These are phyloP conservation scores for Lineolata rhizophorae DNA, from an alignment of 495 filamentous ascomycete species.

Conservation along the genomic window DNA sequence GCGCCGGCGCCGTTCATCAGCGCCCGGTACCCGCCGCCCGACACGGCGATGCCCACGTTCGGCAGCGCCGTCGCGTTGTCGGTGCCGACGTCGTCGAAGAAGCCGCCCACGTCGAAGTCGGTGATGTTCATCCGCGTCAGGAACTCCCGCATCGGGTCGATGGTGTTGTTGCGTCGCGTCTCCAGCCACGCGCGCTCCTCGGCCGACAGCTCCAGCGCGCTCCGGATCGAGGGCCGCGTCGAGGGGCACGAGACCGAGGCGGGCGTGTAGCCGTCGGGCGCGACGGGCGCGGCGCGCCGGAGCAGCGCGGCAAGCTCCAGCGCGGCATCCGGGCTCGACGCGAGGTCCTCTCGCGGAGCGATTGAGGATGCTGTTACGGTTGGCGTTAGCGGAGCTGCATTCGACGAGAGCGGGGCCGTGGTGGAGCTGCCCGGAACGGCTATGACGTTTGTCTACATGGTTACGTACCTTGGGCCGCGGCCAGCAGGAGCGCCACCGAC, in stretches of 20 bases:
- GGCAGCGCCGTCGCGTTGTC: conserved; percentile 36
- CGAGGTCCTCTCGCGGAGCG: no score
- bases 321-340: no score
- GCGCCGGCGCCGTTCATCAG: conserved; percentile 78
- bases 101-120: conserved; percentile 51
- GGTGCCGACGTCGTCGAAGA: conserved; percentile 36
- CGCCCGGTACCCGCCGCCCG: conserved; percentile 64
- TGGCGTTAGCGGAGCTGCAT: no score
- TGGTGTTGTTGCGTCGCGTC: conserved; percentile 30
- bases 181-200: conserved; percentile 51
- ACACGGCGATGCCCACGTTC: conserved; percentile 40
- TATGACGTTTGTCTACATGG: no score
- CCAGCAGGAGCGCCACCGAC: no score
- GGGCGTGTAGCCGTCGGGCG: conserved; percentile 19
- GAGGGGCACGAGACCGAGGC: conserved; percentile 16
- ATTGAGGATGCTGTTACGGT: no score
- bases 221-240: conserved; percentile 27
- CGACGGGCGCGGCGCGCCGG: no score
- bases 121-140: conserved; percentile 49
- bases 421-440: no score
- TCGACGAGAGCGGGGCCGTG: no score
- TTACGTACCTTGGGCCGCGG: no score
- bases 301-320: no score
- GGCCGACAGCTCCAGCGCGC: conserved; percentile 33
- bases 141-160: conserved; percentile 49